Evolutionary conservation across 495 filamentous ascomycete genomes (phyloP).

Genomic region (Parmelia sp.): DNA sequence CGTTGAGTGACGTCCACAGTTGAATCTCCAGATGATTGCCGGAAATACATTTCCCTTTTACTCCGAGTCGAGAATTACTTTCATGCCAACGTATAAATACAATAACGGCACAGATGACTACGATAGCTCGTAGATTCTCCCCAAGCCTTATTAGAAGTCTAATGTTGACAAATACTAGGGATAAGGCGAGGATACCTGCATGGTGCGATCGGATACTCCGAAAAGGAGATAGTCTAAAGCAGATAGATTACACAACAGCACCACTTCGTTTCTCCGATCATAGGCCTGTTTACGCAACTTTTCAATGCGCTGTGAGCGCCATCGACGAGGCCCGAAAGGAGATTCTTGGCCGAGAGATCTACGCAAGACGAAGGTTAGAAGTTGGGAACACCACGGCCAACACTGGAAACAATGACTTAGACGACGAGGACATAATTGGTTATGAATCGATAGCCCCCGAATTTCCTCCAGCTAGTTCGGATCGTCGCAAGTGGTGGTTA

Average conservation of each 20-base stretch:
- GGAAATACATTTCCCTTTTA: slow-evolving; percentile 86
- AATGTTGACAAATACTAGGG: slow-evolving; percentile 40
- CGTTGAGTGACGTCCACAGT: slow-evolving; percentile 37
- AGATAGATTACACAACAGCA: slow-evolving; percentile 71
- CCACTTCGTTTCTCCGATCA: slow-evolving; percentile 87
- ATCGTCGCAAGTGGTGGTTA: slow-evolving; percentile 90
- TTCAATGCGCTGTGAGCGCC: slow-evolving; percentile 73
- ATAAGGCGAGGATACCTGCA: slow-evolving; percentile 89
- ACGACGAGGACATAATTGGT: slow-evolving; percentile 68
- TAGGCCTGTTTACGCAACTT: slow-evolving; percentile 82
- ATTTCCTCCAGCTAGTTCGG: slow-evolving; percentile 83
- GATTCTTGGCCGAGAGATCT: slow-evolving; percentile 62
- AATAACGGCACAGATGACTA: slow-evolving; percentile 81
- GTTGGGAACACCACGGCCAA: slow-evolving; percentile 43
- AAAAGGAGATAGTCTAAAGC: slow-evolving; percentile 75
- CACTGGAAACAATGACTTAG: slow-evolving; percentile 48
- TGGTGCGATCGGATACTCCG: slow-evolving; percentile 94
- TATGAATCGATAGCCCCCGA: slow-evolving; percentile 72
- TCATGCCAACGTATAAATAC: slow-evolving; percentile 92
- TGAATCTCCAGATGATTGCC: slow-evolving; percentile 94
- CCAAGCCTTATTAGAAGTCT: neutral
- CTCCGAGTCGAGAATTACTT: slow-evolving; percentile 76
- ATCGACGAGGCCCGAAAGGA: slow-evolving; percentile 69
- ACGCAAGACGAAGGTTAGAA: slow-evolving; percentile 57
- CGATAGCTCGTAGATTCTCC: slow-evolving; percentile 73